Base-by-base conservation (phyloP, 257 asterid species). In the Petunia secreta region DNA sequence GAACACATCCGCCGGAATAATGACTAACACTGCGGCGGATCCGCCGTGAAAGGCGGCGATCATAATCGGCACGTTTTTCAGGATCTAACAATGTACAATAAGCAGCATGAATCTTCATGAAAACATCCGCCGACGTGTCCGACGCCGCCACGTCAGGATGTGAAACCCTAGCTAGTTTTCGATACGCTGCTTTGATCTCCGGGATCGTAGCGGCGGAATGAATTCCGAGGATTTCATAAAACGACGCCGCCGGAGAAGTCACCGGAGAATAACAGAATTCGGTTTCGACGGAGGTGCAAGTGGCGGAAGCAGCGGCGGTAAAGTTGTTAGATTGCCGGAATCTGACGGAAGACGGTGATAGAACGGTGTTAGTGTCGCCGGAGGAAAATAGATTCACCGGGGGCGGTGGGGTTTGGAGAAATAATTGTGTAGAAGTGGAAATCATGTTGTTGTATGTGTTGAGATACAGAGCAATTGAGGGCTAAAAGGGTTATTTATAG, bases 101-200 rank as follows among this genome's bases (percentile, higher is more conserved):
- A 3, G 83, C 83, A 41, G 80, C 4, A 71, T 80, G 80, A 60
- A 80, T 68, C 52, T 74, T 73, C 74, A 73, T 73, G 55, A 80
- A 80, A 55, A 58, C 83, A 55, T 73, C 73, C 52, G 75, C 71
- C 5, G 80, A 80, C 40, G 83, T 46, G 55, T 73, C 83, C 63
- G 25, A 25, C 60, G 71, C 79, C 69, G 81, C 79, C 83, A 80
- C 83, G 52, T 80, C 83, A 4, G 83, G 83, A 74, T 80, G 83
- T 1, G 52, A 80, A 71, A 64, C 79, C 38, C 83, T 63, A 34
- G 83, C 83, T 10, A 58, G 41, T 38, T 64, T 38, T 37, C 83
- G 75, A 38, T 80, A 80, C 13, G 83, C 83, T 34, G 75, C 73
- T 75, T 73, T 80, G 79, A 80, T 80, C 75, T 80, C 83, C 44